A percentile compares a stretch with the other conserved stretches of the same genome.
These are phyloP conservation scores for Boletellus deceptivus DNA, from an alignment of 1,284 basidiomycete genomes.

Conservation along the genomic window DNA sequence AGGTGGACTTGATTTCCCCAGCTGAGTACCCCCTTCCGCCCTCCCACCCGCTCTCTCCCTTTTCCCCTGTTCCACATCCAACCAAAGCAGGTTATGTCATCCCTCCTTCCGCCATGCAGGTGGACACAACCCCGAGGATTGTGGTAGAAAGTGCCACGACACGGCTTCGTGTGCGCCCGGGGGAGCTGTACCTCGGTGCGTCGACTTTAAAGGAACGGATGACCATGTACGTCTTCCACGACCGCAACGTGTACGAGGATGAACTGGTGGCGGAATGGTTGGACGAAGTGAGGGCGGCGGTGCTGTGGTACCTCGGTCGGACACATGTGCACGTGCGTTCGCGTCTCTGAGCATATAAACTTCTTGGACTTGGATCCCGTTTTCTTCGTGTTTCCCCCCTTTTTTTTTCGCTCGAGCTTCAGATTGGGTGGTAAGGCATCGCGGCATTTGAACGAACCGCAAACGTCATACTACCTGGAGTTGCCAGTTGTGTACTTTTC, in stretches of 20 bases:
- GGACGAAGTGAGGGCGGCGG: conserved; percentile 1
- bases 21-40: conserved; percentile 22
- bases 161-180: not conserved
- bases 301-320: conserved; percentile 3
- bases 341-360: too few relatives aligned
- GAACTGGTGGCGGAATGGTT: conserved; percentile 3
- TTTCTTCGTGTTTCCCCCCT: too few relatives aligned
- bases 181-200: conserved; percentile 1
- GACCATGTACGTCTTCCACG: conserved; percentile 18
- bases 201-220: not conserved
- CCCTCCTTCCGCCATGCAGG: conserved; percentile 2
- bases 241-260: conserved; percentile 33
- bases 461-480: too few relatives aligned
- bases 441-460: too few relatives aligned
- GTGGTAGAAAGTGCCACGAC: conserved; percentile 1
- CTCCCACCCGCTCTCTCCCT: conserved; percentile 22
- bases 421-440: too few relatives aligned
- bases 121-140: not conserved
- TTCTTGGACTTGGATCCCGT: too few relatives aligned
- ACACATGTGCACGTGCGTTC: not conserved
- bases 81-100: conserved; percentile 20
- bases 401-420: too few relatives aligned
- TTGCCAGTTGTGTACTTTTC: too few relatives aligned
- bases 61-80: conserved; percentile 13
- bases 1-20: conserved; percentile 18